Conservation (phyloP, 2,329 filamentous ascomycete species). For the Pseudogymnoascus sp. region DNA sequence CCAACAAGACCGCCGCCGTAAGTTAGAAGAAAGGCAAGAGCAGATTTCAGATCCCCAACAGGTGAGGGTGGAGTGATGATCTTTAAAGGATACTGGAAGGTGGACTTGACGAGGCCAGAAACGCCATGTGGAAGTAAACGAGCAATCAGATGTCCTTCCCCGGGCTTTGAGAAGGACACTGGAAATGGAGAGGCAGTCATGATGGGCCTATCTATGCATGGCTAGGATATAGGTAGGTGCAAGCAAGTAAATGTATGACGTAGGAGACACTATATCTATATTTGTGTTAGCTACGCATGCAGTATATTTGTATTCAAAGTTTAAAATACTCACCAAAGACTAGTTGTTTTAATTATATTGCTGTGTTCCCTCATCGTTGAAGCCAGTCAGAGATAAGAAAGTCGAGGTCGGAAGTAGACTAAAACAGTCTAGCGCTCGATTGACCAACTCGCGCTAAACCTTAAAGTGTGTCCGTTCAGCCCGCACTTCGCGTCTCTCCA, state of each 20-base stretch:
- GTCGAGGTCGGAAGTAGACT: background rate
- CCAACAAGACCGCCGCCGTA: constrained; percentile 91
- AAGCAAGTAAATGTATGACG: background rate
- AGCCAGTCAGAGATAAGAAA: background rate
- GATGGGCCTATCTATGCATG: constrained; percentile 24
- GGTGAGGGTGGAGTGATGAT: constrained; percentile 69
- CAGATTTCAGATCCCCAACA: constrained; percentile 53
- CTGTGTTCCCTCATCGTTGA: background rate
- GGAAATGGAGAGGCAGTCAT: constrained; percentile 36
- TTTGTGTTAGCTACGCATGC: background rate
- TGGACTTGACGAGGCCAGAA: constrained; percentile 64
- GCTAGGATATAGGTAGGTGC: background rate
- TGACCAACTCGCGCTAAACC: constrained; percentile 1
- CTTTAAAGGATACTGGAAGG: constrained; percentile 92
- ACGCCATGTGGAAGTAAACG: constrained; percentile 61
- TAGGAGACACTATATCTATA: background rate
- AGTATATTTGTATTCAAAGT: background rate
- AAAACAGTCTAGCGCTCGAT: background rate
- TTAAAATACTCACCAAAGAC: background rate
- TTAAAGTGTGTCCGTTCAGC: constrained; percentile 1
- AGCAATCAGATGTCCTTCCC: constrained; percentile 70
- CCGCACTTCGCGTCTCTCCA: constrained; percentile 2
- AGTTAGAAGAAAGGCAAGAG: constrained; percentile 81
- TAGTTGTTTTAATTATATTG: background rate
- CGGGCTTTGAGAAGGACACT: constrained; percentile 62